Evolutionary conservation across 2,329 filamentous ascomycete genomes (phyloP).

Genomic region (Hypomyces perniciosus): DNA sequence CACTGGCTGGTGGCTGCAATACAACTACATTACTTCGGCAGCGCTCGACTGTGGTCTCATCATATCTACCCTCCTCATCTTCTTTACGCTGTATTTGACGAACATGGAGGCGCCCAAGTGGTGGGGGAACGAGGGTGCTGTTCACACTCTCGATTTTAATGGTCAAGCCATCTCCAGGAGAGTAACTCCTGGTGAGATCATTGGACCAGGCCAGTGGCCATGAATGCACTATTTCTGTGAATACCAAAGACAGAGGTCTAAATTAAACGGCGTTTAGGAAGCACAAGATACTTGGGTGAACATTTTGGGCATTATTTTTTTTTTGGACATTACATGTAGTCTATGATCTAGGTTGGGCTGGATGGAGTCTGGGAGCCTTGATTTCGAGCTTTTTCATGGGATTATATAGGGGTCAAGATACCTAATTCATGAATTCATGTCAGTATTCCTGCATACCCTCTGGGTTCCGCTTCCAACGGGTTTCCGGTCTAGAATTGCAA

Average conservation of each 20-base stretch:
- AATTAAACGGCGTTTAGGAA: constrained; percentile 7
- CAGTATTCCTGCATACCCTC: not conserved
- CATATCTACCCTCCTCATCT: constrained; percentile 61
- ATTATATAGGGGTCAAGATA: not conserved
- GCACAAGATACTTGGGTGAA: not conserved
- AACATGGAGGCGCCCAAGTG: constrained; percentile 50
- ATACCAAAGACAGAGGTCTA: not conserved
- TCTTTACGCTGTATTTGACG: constrained; percentile 61
- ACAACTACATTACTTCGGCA: constrained; percentile 70
- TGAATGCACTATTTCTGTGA: constrained; percentile 22
- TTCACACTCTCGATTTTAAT: constrained; percentile 41
- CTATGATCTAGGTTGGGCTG: constrained; percentile 6
- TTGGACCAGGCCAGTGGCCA: constrained; percentile 47
- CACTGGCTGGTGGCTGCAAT: constrained; percentile 70
- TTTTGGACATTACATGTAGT: not conserved
- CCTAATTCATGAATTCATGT: not conserved
- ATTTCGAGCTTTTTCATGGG: not conserved
- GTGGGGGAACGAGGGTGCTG: constrained; percentile 52
- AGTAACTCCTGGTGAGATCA: constrained; percentile 39
- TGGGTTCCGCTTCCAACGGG: too few species aligned
- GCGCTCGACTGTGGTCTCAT: constrained; percentile 64
- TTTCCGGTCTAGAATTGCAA: not conserved
- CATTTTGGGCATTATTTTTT: constrained; percentile 3
- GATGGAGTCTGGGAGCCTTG: constrained; percentile 13
- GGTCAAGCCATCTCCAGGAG: constrained; percentile 37